Evolutionary conservation across 2,329 filamentous ascomycete genomes (phyloP), one percentile per base, ranked within the genome.

Genomic region (Chaetoscypha palmicola): DNA sequence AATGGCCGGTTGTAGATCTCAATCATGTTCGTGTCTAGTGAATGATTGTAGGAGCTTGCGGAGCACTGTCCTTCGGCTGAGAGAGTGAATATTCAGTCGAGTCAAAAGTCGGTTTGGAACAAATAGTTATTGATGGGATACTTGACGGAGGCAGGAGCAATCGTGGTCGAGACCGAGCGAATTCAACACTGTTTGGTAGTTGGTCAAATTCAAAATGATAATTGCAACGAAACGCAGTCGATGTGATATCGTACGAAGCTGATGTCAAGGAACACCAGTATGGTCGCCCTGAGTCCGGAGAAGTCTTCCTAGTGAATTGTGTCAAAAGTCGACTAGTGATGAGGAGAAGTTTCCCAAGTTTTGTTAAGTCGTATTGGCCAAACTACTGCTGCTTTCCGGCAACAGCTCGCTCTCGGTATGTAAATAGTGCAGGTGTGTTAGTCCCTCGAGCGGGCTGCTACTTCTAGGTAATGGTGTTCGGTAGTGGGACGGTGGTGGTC

Each of bases 1-100:
- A 53, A 43, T 34, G 52, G 39, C 40, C 43, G 50, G 17, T 52
- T 51, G 50, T 58, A 59, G 55, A 58, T 52, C 51, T 59, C 57
- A 49, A 56, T 57, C 58, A 60, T 60, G 33, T 48, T 58, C 41
- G 46, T 43, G 30, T 34, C 31, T 36, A 16, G 22, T 37, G 36
- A 9, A 31, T n/a, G 19, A 26, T 12, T 38, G 21, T 22, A 30
- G 17, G 24, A 9, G 17, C 9, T 38, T 30, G 21, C 24, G 22
- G 24, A 38, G 28, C 38, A 21, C 21, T 26, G 14, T 17, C 22
- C 26, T 32, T 20, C n/a, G 14, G 26, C 39, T 16, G 34, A 46
- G 40, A 14, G 37, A 38, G 48, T 46, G 36, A 49, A 45, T 51
- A 43, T 41, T 30, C 54, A 35, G 39, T 52, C 41, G 41, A 47